phyloP scores from a whole-genome alignment of 192 early-diverging fungal genomes.

The Geranomyces variabilis region DNA sequence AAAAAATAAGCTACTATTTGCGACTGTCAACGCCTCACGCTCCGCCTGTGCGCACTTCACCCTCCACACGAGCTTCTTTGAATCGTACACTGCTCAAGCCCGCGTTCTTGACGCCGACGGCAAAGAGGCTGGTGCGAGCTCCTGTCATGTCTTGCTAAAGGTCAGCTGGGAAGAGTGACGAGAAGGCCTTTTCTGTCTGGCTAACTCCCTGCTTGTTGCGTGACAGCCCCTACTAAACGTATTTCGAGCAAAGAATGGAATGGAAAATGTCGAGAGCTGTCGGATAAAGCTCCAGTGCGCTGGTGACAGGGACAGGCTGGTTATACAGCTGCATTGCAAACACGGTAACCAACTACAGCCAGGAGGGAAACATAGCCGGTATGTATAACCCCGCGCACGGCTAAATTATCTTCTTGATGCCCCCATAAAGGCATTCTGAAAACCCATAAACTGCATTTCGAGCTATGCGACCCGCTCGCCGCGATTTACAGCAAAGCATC shows the following conservation, averaged over 20 bases:
- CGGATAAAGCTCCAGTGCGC: constrained; percentile 17
- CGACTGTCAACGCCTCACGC: constrained; percentile 69
- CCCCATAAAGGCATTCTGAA: constrained; percentile 39
- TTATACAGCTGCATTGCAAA: constrained; percentile 45
- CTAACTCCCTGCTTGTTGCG: no score
- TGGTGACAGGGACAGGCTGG: constrained; percentile 37
- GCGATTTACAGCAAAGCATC: constrained; percentile 41
- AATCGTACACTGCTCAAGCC: constrained; percentile 50
- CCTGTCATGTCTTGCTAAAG: constrained; percentile 43
- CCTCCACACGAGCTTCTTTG: constrained; percentile 67
- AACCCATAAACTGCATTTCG: constrained; percentile 48
- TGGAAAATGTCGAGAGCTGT: constrained; percentile 46
- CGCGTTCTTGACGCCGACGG: constrained; percentile 22
- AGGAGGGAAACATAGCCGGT: neutral
- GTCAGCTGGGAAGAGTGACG: constrained; percentile 1
- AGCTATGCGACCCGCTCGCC: constrained; percentile 34
- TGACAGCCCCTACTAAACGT: constrained; percentile 45
- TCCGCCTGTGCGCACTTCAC: constrained; percentile 64
- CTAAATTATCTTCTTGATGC: neutral
- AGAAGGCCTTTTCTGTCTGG: no score
- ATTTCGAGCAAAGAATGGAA: constrained; percentile 29
- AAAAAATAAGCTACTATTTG: constrained; percentile 41
- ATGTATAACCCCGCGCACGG: neutral
- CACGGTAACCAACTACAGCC: no score
- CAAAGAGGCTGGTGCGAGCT: constrained; percentile 31